These are phyloP conservation scores for Vitis labrusca DNA, from an alignment of 164 flowering plant genomes.

Conservation along the genomic window DNA sequence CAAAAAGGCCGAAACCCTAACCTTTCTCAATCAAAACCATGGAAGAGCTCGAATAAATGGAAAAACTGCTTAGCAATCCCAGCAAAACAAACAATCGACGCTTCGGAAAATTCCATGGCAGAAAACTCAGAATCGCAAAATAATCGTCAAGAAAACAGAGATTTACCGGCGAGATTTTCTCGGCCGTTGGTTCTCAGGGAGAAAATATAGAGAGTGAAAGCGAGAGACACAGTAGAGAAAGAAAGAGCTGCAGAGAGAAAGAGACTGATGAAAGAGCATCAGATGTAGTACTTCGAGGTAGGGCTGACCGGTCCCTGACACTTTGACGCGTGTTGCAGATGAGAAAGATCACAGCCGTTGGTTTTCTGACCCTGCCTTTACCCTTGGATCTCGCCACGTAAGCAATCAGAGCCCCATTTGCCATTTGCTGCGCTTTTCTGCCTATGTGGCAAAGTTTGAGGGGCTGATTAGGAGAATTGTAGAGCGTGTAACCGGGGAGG, in stretches of 20 bases:
- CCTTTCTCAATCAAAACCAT: slow-evolving; percentile 20
- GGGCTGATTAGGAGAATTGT: no score
- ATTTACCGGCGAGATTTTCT: not conserved
- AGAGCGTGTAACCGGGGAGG: no score
- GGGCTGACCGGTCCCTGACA: slow-evolving; percentile 17
- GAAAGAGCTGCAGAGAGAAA: slow-evolving; percentile 8
- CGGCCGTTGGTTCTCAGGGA: not conserved
- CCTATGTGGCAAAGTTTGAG: no score
- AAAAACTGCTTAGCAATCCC: not conserved
- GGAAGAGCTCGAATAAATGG: not conserved
- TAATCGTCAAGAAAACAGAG: no score
- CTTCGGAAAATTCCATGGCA: not conserved
- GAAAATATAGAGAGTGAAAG: no score
- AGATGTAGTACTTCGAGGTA: slow-evolving; percentile 29
- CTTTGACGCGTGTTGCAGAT: slow-evolving; percentile 15
- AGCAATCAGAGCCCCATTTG: no score
- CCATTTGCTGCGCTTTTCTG: no score
- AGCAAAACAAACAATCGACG: not conserved
- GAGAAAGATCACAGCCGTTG: slow-evolving; percentile 7
- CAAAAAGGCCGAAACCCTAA: slow-evolving; percentile 13
- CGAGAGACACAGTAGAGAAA: not conserved
- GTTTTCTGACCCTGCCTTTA: not conserved
- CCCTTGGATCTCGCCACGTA: no score
- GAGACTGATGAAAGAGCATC: slow-evolving; percentile 12
- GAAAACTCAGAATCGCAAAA: no score